These are phyloP conservation scores for Mollisia scopiformis DNA, from an alignment of 2,329 filamentous ascomycete genomes.

Conservation along the genomic window DNA sequence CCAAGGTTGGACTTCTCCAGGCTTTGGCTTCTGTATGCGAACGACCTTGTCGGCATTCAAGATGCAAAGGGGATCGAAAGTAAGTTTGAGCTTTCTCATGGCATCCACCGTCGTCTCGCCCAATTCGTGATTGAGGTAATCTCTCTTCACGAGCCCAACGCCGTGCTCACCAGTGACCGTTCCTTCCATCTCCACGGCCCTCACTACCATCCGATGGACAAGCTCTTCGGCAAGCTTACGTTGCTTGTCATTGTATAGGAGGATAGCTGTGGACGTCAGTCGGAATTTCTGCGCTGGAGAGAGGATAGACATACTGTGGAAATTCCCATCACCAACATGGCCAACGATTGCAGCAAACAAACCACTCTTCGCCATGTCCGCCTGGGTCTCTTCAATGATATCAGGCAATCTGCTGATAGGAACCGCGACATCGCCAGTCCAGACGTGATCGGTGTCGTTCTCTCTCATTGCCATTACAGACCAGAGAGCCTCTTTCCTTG, in stretches of 20 bases:
- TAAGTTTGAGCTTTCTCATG: conserved; percentile 85
- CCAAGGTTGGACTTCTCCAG: conserved; percentile 51
- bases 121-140: conserved; percentile 80
- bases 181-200: conserved; percentile 82
- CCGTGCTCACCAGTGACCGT: conserved; percentile 87
- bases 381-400: conserved; percentile 77
- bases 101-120: conserved; percentile 75
- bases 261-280: conserved; percentile 43
- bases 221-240: conserved; percentile 68
- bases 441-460: conserved; percentile 70
- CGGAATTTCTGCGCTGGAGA: background rate
- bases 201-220: conserved; percentile 84
- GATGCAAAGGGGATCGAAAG: conserved; percentile 75
- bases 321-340: conserved; percentile 78
- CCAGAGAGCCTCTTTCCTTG: conserved; percentile 84
- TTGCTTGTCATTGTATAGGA: conserved; percentile 69
- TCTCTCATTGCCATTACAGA: conserved; percentile 69
- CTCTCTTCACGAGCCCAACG: conserved; percentile 81
- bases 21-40: conserved; percentile 58
- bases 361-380: conserved; percentile 58
- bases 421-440: conserved; percentile 87
- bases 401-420: conserved; percentile 74
- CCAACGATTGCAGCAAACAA: conserved; percentile 68
- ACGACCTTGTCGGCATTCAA: conserved; percentile 71
- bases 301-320: conserved; percentile 54